A percentile compares a stretch with the other conserved stretches of the same genome.
phyloP scores from a whole-genome alignment of 768 basidiomycete genomes.

The Hemileccinum impolitum region DNA sequence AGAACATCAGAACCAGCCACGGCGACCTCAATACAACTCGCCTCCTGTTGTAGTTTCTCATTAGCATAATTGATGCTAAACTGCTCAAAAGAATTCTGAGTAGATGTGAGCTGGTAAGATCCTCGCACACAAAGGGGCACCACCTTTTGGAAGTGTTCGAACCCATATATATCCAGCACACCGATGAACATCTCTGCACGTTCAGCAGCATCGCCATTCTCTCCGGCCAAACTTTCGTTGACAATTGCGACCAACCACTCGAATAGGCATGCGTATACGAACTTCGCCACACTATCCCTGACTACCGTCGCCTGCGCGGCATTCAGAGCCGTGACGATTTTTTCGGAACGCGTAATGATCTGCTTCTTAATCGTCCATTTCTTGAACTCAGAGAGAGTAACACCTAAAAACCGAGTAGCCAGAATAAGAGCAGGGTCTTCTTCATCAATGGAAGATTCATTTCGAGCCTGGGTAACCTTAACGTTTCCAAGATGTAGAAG shows the following conservation, averaged over 20 bases:
- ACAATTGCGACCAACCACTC: conserved; percentile 98
- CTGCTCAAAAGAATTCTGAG: conserved; percentile 90
- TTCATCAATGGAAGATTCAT: conserved; percentile 82
- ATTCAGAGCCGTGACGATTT: conserved; percentile 86
- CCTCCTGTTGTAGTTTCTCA: conserved; percentile 97
- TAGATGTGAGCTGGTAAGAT: conserved; percentile 3
- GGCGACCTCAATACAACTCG: conserved; percentile 29
- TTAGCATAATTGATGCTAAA: conserved; percentile 99
- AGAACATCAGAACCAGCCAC: conserved; percentile 11
- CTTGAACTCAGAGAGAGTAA: conserved; percentile 90
- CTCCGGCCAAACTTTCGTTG: conserved; percentile 96
- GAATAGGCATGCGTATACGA: conserved; percentile 97
- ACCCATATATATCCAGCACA: conserved; percentile 96
- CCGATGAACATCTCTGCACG: conserved; percentile 98
- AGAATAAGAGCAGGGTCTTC: conserved; percentile 74
- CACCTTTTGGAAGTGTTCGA: conserved; percentile 96
- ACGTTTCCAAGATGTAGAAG: conserved; percentile 98
- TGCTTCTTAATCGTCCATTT: conserved; percentile 99
- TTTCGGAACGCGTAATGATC: conserved; percentile 89
- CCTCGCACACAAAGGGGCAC: neutral
- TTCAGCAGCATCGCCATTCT: conserved; percentile 85
- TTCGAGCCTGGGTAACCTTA: conserved; percentile 77
- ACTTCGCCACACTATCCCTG: conserved; percentile 95
- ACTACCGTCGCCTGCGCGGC: conserved; percentile 90
- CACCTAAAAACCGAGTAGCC: conserved; percentile 86